A percentile compares a stretch with the other conserved stretches of the same genome.
phyloP scores from a whole-genome alignment of 2,329 filamentous ascomycete species.

The Aspergillus sergii region DNA sequence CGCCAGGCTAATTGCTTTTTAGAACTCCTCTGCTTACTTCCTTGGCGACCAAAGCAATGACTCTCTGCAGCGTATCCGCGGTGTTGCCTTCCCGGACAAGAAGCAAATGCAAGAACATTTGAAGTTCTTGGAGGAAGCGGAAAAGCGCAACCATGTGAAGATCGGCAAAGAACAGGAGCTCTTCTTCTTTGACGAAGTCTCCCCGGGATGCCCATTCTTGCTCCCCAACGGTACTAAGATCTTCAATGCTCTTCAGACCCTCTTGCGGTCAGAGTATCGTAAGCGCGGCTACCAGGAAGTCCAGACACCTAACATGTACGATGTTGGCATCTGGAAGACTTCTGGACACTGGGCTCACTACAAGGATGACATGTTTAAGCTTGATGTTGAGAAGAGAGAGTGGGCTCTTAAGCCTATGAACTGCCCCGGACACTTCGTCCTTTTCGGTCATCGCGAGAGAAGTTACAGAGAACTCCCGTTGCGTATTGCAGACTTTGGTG shows the following conservation, averaged over 20 bases:
- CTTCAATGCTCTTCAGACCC: constrained; percentile 82
- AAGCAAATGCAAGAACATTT: constrained; percentile 91
- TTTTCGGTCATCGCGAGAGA: constrained; percentile 80
- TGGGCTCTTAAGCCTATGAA: constrained; percentile 97
- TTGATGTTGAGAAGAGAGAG: constrained; percentile 77
- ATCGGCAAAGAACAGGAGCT: constrained; percentile 95
- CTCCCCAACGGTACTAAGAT: constrained; percentile 90
- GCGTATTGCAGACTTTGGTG: constrained; percentile 92
- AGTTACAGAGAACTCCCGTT: constrained; percentile 90
- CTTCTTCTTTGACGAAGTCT: constrained; percentile 93
- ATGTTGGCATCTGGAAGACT: constrained; percentile 87
- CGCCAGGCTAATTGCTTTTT: constrained; percentile 30
- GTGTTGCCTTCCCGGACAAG: constrained; percentile 96
- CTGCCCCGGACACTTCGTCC: constrained; percentile 89
- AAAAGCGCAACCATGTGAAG: constrained; percentile 91
- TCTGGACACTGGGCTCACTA: constrained; percentile 95
- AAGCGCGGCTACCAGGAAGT: constrained; percentile 94
- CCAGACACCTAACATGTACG: constrained; percentile 95
- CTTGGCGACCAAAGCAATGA: constrained; percentile 92
- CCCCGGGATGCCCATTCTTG: constrained; percentile 92
- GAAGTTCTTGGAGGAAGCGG: constrained; percentile 95
- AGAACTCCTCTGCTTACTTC: constrained; percentile 84
- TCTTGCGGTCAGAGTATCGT: constrained; percentile 86
- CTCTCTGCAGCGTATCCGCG: constrained; percentile 93
- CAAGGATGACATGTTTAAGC: constrained; percentile 94